phyloP scores from a whole-genome alignment of 768 basidiomycete species.

The Hypholoma fasciculare region DNA sequence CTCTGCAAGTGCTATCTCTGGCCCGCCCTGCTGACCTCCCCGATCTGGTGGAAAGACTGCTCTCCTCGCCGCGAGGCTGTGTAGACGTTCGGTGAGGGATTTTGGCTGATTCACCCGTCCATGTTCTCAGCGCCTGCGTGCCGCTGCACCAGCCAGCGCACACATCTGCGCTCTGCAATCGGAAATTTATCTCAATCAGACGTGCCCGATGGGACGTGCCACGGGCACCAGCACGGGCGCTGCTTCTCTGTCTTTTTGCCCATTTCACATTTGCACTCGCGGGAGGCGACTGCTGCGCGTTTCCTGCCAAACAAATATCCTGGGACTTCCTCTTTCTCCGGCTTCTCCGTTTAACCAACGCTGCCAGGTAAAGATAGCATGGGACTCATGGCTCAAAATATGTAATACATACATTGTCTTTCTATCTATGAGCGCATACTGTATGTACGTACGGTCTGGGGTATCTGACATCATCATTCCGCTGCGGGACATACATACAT shows the following conservation, averaged over 20 bases:
- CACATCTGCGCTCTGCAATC: neutral
- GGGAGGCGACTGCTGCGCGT: neutral
- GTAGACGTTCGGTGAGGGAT: constrained; percentile 17
- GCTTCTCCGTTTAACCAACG: neutral
- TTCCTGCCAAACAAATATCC: neutral
- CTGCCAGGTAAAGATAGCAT: neutral
- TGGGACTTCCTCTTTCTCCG: neutral
- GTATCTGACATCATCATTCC: neutral
- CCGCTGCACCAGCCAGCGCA: neutral
- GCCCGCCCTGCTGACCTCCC: neutral
- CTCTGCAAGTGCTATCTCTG: neutral
- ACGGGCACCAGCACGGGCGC: neutral
- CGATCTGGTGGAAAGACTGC: constrained; percentile 1
- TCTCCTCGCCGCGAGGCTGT: constrained; percentile 12
- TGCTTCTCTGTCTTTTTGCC: neutral
- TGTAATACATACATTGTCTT: neutral
- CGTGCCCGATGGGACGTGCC: neutral
- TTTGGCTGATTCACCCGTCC: constrained; percentile 13
- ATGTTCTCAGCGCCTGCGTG: neutral
- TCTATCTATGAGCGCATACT: too few species aligned
- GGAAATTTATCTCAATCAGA: neutral
- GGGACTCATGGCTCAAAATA: neutral
- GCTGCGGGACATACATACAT: neutral
- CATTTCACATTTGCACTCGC: neutral
- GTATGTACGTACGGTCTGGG: neutral